Conservation (phyloP, 2,329 filamentous ascomycete species). For the Sporothrix variecibatus region DNA sequence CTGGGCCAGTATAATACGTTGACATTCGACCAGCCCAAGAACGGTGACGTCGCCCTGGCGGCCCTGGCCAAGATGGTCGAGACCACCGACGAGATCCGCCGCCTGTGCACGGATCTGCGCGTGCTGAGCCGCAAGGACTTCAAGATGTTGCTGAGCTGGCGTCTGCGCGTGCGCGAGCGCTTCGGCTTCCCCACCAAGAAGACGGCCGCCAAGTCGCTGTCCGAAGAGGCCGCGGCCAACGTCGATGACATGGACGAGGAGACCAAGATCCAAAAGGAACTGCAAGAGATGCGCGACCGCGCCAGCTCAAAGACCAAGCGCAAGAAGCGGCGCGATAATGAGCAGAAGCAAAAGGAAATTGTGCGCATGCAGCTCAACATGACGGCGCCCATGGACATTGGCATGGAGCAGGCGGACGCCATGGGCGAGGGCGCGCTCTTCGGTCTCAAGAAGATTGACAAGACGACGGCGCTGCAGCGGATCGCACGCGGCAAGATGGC, state of each 20-base stretch:
- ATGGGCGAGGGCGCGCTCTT: conserved; percentile 84
- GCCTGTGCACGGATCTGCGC: conserved; percentile 80
- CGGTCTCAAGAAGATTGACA: conserved; percentile 77
- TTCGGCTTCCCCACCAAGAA: conserved; percentile 86
- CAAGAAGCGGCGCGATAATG: conserved; percentile 83
- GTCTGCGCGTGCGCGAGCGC: conserved; percentile 82
- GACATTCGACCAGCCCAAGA: conserved; percentile 75
- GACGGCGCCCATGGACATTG: conserved; percentile 93
- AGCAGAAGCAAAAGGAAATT: conserved; percentile 91
- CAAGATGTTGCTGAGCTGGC: conserved; percentile 84
- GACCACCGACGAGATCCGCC: conserved; percentile 78
- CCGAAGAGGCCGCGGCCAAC: conserved; percentile 76
- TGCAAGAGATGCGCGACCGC: conserved; percentile 79
- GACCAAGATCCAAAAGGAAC: conserved; percentile 81
- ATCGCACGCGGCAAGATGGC: conserved; percentile 80
- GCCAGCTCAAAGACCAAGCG: conserved; percentile 77
- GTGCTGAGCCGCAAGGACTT: conserved; percentile 94
- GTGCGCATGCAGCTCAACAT: conserved; percentile 97
- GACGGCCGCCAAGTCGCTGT: conserved; percentile 46
- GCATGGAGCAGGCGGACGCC: conserved; percentile 81
- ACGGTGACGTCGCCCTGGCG: conserved; percentile 82
- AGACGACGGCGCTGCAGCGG: conserved; percentile 67
- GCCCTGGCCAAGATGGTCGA: conserved; percentile 84
- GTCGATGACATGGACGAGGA: conserved; percentile 95
- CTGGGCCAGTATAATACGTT: conserved; percentile 83